phyloP scores from a whole-genome alignment of 75 land plant genomes.

The Sequoiadendron giganteum region DNA sequence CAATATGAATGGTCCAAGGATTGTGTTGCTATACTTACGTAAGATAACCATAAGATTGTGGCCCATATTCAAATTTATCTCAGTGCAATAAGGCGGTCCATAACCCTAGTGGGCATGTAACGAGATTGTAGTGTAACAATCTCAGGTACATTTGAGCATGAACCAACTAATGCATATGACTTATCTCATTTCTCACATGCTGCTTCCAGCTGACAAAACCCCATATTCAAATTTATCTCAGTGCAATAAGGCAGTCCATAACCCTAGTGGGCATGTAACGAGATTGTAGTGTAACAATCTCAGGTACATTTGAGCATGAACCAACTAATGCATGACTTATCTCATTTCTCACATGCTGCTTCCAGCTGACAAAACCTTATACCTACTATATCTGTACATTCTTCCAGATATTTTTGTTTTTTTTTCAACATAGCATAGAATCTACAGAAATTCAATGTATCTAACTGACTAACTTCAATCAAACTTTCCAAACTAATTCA shows the following conservation, averaged over 20 bases:
- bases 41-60: neutral
- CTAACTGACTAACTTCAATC: neutral
- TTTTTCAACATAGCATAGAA: neutral
- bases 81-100: neutral
- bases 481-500: neutral
- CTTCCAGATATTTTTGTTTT: neutral
- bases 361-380: neutral
- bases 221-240: no score
- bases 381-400: neutral
- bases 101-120: neutral
- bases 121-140: neutral
- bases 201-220: neutral
- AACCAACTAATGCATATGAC: neutral
- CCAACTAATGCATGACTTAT: neutral
- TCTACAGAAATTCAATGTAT: neutral
- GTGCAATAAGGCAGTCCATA: neutral
- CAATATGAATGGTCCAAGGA: neutral
- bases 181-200: neutral
- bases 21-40: neutral
- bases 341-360: neutral
- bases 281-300: neutral
- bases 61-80: no score
- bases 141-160: neutral
- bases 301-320: neutral
- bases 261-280: neutral